phyloP scores from a whole-genome alignment of 345 rosid species.

The Linum trigynum region DNA sequence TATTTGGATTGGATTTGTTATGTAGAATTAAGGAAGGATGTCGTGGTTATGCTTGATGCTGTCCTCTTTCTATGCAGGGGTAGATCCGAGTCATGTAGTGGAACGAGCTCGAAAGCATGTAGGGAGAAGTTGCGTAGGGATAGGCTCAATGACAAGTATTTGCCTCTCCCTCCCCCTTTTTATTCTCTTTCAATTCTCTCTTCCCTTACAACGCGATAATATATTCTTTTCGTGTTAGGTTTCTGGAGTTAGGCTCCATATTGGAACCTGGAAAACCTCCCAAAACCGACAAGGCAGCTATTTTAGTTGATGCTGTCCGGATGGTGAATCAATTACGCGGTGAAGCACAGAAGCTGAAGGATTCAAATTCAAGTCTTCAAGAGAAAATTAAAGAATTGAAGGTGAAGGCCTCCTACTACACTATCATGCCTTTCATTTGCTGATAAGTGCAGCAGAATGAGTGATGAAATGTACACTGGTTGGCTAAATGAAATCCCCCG shows the following conservation, averaged over 20 bases:
- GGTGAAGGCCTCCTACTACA: constrained; percentile 32
- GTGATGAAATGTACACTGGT: too few species aligned
- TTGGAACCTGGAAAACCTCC: constrained; percentile 75
- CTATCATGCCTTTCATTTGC: background rate
- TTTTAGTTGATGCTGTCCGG: constrained; percentile 76
- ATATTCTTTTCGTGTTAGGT: constrained; percentile 31
- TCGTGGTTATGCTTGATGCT: background rate
- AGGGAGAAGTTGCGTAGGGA: constrained; percentile 90
- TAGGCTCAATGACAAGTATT: constrained; percentile 65
- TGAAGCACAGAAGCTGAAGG: constrained; percentile 70
- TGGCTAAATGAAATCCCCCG: background rate
- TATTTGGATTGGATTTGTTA: background rate
- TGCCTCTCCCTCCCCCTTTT: constrained; percentile 3
- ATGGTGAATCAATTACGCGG: constrained; percentile 66
- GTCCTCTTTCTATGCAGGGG: constrained; percentile 28
- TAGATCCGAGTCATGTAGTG: constrained; percentile 35
- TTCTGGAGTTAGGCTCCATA: constrained; percentile 63
- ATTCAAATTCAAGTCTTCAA: constrained; percentile 60
- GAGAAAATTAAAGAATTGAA: constrained; percentile 75
- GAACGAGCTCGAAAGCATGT: constrained; percentile 83
- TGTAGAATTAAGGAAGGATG: background rate
- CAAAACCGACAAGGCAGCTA: constrained; percentile 76
- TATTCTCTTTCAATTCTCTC: background rate
- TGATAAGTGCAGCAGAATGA: background rate
- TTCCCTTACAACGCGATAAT: background rate